Evolutionary conservation across 192 early-diverging fungal species (phyloP).

Genomic region (Coemansia reversa): DNA sequence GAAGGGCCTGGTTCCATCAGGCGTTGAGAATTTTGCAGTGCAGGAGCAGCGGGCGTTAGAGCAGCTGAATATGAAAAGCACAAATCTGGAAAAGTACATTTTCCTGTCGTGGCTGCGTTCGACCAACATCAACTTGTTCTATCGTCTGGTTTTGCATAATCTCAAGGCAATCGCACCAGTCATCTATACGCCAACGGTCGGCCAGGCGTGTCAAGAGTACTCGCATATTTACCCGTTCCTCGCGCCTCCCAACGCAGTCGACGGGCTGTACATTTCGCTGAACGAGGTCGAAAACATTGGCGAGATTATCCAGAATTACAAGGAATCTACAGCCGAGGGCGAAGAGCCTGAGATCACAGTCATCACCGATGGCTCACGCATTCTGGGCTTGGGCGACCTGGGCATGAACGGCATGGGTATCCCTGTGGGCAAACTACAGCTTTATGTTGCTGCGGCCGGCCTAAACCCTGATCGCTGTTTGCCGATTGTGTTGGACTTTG

Average conservation of each 20-base stretch:
- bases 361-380: slow-evolving; percentile 90
- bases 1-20: slow-evolving; percentile 69
- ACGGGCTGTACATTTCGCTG: slow-evolving; percentile 84
- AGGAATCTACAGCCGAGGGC: slow-evolving; percentile 58
- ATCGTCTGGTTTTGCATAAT: slow-evolving; percentile 73
- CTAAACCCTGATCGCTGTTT: slow-evolving; percentile 81
- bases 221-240: slow-evolving; percentile 84
- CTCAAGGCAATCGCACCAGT: slow-evolving; percentile 73
- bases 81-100: slow-evolving; percentile 76
- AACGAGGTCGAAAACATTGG: slow-evolving; percentile 71
- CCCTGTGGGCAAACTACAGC: slow-evolving; percentile 89
- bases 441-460: slow-evolving; percentile 83
- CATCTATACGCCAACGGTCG: slow-evolving; percentile 81
- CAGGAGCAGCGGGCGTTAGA: slow-evolving; percentile 74
- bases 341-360: slow-evolving; percentile 81
- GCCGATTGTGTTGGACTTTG: slow-evolving; percentile 89
- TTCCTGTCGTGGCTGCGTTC: slow-evolving; percentile 79
- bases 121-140: slow-evolving; percentile 81
- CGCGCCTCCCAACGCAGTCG: slow-evolving; percentile 66
- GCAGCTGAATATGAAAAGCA: slow-evolving; percentile 66
- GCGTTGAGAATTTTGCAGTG: slow-evolving; percentile 66
- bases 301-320: slow-evolving; percentile 77
- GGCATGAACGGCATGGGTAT: slow-evolving; percentile 96
- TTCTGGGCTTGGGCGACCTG: slow-evolving; percentile 90
- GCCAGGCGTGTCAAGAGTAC: slow-evolving; percentile 79